A percentile compares a stretch with the other conserved stretches of the same genome.
These are phyloP conservation scores for Stachybotrys chartarum DNA, from an alignment of 2,329 filamentous ascomycete genomes.

Conservation along the genomic window DNA sequence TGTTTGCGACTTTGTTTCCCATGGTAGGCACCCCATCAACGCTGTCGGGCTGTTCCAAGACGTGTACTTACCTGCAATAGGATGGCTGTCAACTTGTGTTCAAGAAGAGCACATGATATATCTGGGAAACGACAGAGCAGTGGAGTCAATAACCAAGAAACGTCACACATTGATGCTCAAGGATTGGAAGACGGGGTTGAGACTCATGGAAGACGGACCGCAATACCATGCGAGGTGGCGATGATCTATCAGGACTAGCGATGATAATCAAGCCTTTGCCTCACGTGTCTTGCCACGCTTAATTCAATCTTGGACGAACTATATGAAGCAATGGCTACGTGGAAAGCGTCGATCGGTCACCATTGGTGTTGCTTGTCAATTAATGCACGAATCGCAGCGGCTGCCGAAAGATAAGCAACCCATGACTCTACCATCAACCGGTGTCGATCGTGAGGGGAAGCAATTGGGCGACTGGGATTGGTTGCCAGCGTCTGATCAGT, in stretches of 20 bases:
- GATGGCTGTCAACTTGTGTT: conserved; percentile 29
- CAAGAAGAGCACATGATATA: conserved; percentile 14
- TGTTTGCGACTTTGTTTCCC: conserved; percentile 42
- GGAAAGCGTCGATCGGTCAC: background rate
- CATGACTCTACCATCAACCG: background rate
- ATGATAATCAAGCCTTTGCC: background rate
- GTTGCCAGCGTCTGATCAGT: background rate
- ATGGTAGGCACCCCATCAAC: conserved; percentile 27
- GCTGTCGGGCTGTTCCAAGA: background rate
- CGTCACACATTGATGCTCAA: no score
- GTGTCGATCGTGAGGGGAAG: background rate
- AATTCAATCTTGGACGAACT: background rate
- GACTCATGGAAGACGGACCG: background rate
- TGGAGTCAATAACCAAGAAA: no score
- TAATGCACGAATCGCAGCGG: background rate
- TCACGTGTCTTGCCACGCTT: background rate
- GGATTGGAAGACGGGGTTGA: background rate
- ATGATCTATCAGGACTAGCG: background rate
- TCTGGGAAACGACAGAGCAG: background rate
- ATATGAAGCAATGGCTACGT: background rate
- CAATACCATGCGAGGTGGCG: background rate
- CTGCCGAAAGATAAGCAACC: background rate
- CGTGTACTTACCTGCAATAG: conserved; percentile 10
- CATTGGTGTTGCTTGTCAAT: background rate
- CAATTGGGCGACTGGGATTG: background rate